phyloP scores from a whole-genome alignment of 176 grass and related monocot genomes.

The Triticum dicoccoides region DNA sequence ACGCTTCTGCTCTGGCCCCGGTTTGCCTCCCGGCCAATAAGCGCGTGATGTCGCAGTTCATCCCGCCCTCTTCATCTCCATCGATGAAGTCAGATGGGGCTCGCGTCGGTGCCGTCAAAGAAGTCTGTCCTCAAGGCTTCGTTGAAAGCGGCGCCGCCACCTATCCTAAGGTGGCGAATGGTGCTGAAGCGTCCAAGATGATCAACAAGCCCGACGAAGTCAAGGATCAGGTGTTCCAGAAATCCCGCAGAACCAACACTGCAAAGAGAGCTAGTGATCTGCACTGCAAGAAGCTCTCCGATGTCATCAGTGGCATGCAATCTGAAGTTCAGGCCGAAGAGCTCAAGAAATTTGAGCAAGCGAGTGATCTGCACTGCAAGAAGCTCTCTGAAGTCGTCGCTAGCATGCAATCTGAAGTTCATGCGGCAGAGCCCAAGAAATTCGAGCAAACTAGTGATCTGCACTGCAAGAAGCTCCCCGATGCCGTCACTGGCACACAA shows the following conservation, averaged over 20 bases:
- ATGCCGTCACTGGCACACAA: neutral
- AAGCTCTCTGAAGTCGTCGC: neutral
- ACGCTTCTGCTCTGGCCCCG: neutral
- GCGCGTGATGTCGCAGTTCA: constrained; percentile 7
- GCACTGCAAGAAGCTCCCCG: too few relatives aligned
- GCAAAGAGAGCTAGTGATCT: neutral
- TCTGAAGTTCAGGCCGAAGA: neutral
- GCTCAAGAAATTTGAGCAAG: neutral
- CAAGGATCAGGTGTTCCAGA: neutral
- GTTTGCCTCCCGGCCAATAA: neutral
- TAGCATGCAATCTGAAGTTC: neutral
- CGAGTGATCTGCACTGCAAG: neutral
- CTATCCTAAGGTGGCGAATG: neutral
- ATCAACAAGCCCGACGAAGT: neutral
- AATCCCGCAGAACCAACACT: constrained; percentile 10
- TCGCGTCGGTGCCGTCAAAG: neutral
- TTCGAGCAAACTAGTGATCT: neutral
- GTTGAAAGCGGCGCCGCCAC: neutral
- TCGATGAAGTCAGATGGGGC: neutral
- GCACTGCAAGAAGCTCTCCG: neutral
- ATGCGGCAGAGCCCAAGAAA: neutral
- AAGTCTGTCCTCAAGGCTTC: constrained; percentile 9
- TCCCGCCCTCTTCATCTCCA: neutral
- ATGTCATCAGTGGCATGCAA: neutral
- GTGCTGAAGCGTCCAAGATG: neutral